Evolutionary conservation across 768 basidiomycete species (phyloP), one percentile per base, ranked within the genome.

Genomic region (Naganishia vishniacii): DNA sequence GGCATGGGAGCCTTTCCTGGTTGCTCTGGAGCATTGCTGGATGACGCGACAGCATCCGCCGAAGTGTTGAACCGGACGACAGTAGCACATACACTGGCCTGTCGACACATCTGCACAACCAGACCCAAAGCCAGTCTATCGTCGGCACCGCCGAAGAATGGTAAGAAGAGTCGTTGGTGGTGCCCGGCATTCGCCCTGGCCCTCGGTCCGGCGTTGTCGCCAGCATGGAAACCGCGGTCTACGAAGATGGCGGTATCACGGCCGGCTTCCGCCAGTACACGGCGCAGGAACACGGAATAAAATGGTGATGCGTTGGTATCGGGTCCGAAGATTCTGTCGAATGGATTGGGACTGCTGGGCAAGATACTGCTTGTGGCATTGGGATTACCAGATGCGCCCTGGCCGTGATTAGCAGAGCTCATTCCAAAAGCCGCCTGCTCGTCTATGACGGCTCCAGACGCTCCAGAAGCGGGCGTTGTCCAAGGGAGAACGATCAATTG

Each of bases 141-240:
- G 73, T 99, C 94, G 0, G 90, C 86, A 0, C 94, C 94, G 40
- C 94, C 94, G 73, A 91, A 88, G 84, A 94, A 97, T 0, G 93
- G 89, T 44, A 92, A 73, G 74, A 93, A 84, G 29, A 97, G 72
- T 67, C 89, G 88, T 65, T 86, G 82, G 9, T 75, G 81, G 25
- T 75, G 45, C 49, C 72, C 31, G 48, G 74, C 67, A 47, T 74
- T 70, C 40, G 49, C 64, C 9, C 70, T 70, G 32, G 47, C 64
- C 59, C 4, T 61, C 41, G 1, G 67, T 59, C 25, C 47, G 20
- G 28, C 47, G 20, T 47, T 25, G 31, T 62, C 31, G 2, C 42
- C 72, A 23, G 77, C 70, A 56, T 82, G 76, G 59, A 80, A 78
- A 0, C 86, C 86, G 26, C 86, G 81, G 75, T 97, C 94, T 64